Base-by-base conservation (phyloP, 2,329 filamentous ascomycete species). In the Acarospora socialis region DNA sequence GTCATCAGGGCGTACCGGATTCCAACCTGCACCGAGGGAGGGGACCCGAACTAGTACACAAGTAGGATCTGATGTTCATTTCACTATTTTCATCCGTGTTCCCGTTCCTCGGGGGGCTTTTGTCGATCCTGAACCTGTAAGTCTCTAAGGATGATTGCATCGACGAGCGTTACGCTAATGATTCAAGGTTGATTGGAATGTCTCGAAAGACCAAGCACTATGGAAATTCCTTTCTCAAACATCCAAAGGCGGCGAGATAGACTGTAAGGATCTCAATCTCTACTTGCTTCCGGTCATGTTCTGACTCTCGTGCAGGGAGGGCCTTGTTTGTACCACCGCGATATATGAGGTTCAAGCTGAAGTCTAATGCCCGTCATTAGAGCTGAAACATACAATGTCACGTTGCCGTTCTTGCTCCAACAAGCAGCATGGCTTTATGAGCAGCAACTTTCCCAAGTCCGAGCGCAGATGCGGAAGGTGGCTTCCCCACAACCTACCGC, bases 361-460 rank as follows among this genome's bases (percentile, higher is more conserved):
- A 9, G 7, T 18, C 18, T 14, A 34, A 34, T 30, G 14, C 6
- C 28, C 32, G 10, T 3, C 37, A 26, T 36, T 44, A 79, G 78
- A 49, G 82, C 81, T 28, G 64, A 70, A 32, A 66, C 72, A 27
- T 93, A 94, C 55, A 70, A 86, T 40, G 87, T 94, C 13, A 78
- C 81, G 16, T 73, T 92, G 36, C 70, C 83, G 23, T 95, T 95
- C 49, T 68, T 98, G 19, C 70, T 94, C 10, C 82, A 93, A 51
- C 84, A 98, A 56, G 84, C 84, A 41, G 84, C 83, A 54, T 93
- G 84, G 70, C 70, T 95, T 4, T 93, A 90, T 49, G 86, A 95
- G 52, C 70, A 81, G 31, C 83, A 95, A 58, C 70, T 92, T 17
- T 81, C 81, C 1, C 83, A 94, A 52, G 81, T 95, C 28, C 74